Percentiles rank a stretch among this genome's conserved stretches.
Conservation (phyloP, 225 moss, liverwort and hornwort genomes). For the Rhytidiadelphus loreus region DNA sequence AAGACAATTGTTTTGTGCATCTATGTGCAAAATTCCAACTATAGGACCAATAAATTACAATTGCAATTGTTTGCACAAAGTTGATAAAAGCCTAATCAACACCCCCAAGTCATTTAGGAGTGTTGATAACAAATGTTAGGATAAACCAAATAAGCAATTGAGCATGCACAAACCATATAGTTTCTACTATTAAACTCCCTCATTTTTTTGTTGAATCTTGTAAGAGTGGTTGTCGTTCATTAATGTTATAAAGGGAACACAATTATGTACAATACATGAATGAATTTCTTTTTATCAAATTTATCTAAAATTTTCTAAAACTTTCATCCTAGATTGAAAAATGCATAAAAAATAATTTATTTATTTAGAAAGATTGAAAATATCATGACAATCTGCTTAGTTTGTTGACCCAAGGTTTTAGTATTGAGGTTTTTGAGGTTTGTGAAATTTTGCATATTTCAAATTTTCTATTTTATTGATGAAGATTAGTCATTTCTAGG, state of each 20-base stretch:
- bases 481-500: too few relatives aligned
- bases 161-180: neutral
- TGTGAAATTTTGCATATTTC: accelerated
- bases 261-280: neutral
- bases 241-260: neutral
- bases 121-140: neutral
- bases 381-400: neutral
- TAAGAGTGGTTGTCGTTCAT: neutral
- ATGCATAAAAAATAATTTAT: neutral
- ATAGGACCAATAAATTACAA: too few relatives aligned
- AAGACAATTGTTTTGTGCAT: neutral
- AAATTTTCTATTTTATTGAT: neutral
- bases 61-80: accelerated
- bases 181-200: neutral
- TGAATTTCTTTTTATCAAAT: too few relatives aligned
- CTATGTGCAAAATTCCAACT: neutral
- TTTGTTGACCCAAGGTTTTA: neutral
- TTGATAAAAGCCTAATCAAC: too few relatives aligned
- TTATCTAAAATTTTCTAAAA: neutral
- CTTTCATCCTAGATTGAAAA: neutral
- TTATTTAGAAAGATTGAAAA: neutral
- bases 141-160: neutral
- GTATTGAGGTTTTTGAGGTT: neutral
- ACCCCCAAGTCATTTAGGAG: too few relatives aligned
- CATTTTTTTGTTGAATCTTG: neutral